These are phyloP conservation scores for Gryganskiella cystojenkinii DNA, from an alignment of 192 early-diverging fungal genomes.

Conservation along the genomic window DNA sequence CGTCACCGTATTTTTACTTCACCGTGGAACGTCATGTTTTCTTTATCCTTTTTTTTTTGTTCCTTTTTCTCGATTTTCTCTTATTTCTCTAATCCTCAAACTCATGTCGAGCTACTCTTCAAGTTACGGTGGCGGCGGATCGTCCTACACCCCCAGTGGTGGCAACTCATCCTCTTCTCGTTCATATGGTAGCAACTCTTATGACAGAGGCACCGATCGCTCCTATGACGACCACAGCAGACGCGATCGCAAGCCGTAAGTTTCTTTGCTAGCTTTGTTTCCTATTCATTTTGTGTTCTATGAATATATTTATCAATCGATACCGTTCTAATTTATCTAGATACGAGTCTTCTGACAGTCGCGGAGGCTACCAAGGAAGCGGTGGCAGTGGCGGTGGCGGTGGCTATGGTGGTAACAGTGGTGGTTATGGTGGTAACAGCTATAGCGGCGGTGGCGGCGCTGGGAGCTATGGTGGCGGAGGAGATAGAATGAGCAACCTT, in stretches of 20 bases:
- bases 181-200: slow-evolving; percentile 20
- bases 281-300: neutral
- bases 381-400: slow-evolving; percentile 57
- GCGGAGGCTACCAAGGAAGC: slow-evolving; percentile 64
- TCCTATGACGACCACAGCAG: slow-evolving; percentile 73
- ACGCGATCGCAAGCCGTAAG: slow-evolving; percentile 70
- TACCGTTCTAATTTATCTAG: slow-evolving; percentile 13
- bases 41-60: neutral
- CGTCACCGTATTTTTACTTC: too few relatives aligned
- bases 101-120: slow-evolving; percentile 41
- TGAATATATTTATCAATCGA: neutral
- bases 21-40: too few relatives aligned
- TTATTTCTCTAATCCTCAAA: neutral
- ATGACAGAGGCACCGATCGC: slow-evolving; percentile 66
- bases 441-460: slow-evolving; percentile 40
- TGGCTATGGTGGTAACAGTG: slow-evolving; percentile 34
- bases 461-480: slow-evolving; percentile 55
- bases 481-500: slow-evolving; percentile 65
- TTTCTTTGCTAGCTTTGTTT: neutral
- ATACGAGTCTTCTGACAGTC: slow-evolving; percentile 59
- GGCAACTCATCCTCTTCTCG: slow-evolving; percentile 38
- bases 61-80: neutral
- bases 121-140: slow-evolving; percentile 28
- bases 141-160: slow-evolving; percentile 22
- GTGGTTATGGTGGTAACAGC: slow-evolving; percentile 44